These are phyloP conservation scores for Elongisporangium anandrum DNA, from an alignment of 352 stramenopile species.

Conservation along the genomic window DNA sequence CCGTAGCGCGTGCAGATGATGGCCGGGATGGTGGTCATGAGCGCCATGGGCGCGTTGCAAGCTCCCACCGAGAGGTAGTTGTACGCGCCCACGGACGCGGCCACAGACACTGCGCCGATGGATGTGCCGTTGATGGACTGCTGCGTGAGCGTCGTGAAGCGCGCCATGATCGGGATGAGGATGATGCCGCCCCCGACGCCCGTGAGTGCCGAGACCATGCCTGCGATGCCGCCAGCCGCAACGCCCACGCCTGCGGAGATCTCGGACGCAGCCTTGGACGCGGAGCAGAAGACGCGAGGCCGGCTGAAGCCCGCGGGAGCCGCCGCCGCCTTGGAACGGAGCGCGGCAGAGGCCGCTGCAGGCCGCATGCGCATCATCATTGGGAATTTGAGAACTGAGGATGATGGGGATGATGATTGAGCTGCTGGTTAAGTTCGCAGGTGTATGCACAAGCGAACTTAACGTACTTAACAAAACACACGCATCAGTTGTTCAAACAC, in stretches of 20 bases:
- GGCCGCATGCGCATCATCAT: background rate
- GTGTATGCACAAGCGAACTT: background rate
- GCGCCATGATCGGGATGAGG: conserved; percentile 81
- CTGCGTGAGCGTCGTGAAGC: conserved; percentile 74
- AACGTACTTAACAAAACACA: background rate
- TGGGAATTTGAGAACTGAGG: background rate
- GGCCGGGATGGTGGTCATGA: conserved; percentile 66
- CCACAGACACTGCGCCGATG: conserved; percentile 71
- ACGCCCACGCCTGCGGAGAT: background rate
- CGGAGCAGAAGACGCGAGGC: conserved; percentile 45
- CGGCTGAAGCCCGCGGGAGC: background rate
- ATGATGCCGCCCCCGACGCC: conserved; percentile 80
- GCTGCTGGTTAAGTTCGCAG: background rate
- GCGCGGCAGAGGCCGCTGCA: background rate
- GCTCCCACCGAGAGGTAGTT: conserved; percentile 67
- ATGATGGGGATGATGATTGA: background rate
- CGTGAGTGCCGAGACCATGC: conserved; percentile 72
- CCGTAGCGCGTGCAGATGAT: conserved; percentile 78
- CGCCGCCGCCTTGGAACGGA: background rate
- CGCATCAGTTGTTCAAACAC: background rate
- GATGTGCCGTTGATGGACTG: conserved; percentile 84
- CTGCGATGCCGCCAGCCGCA: conserved; percentile 44
- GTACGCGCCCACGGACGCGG: conserved; percentile 55
- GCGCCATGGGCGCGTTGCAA: conserved; percentile 75
- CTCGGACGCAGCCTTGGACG: conserved; percentile 24